Base-by-base conservation (phyloP, 352 stramenopile species). In the Phytophthora pseudosyringae region DNA sequence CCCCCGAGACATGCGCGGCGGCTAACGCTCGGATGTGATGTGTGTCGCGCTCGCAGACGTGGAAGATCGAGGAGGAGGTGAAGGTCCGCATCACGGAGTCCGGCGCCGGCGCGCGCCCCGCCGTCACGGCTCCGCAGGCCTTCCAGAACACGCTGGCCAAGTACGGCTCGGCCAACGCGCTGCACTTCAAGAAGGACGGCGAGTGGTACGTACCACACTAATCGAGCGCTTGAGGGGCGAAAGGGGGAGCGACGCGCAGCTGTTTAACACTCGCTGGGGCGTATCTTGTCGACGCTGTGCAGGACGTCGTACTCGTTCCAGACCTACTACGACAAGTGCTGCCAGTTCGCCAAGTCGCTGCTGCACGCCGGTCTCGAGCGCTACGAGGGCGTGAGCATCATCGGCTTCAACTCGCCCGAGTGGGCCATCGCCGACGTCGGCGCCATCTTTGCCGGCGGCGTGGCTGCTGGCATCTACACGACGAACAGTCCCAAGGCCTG, bases 391-490 rank as follows among this genome's bases (percentile, higher is more conserved):
- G 88, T 97, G 41, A 89, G 76, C 66, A 96, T 98, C 68, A 95
- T 97, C 57, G 91, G 91, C 36, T 96, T 96, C 71, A 98, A 97
- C 76, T 86, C 86, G 52, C 90, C 90, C 1, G 91, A 98, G 64
- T 99, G 96, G 94, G 74, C 93, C 49, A 92, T 99, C 58, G 76
- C 95, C 21, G 84, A 98, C 53, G 68, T 98, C 12, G 95, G 95
- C 46, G 83, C 91, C 29, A 98, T 98, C 59, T 84, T 98, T 38
- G 95, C 95, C 1, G 95, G 94, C 25, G 89, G 82, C 31, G 83
- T 99, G 28, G 86, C 91, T 1, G 94, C 92, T 26, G 97, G 97
- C 28, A 98, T 99, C 64, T 99, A 99, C 84, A 97, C 96, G 44
- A 98, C 96, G 43, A 98, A 99, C 79, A 88, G 67, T 29, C 76